phyloP scores from a whole-genome alignment of 805 yeast genomes.

The Lachancea mirantina region DNA sequence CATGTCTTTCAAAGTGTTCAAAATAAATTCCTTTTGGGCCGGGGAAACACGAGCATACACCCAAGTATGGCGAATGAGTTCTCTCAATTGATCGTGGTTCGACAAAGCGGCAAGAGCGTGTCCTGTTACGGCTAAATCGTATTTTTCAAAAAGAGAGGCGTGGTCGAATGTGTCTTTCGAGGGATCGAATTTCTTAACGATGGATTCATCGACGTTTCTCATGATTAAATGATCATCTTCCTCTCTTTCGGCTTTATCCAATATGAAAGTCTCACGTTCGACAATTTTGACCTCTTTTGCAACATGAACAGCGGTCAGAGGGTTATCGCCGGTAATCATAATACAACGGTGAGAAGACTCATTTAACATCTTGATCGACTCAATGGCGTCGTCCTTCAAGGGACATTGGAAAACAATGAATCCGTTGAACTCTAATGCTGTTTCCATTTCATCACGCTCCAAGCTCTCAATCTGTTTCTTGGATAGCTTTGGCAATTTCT shows the following conservation, averaged over 20 bases:
- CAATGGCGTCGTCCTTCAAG: conserved; percentile 86
- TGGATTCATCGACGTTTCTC: conserved; percentile 78
- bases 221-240: conserved; percentile 55
- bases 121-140: conserved; percentile 91
- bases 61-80: conserved; percentile 85
- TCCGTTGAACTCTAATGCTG: conserved; percentile 73
- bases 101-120: conserved; percentile 67
- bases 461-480: conserved; percentile 49
- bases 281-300: conserved; percentile 89
- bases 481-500: conserved; percentile 49
- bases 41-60: conserved; percentile 98
- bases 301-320: conserved; percentile 96
- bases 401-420: conserved; percentile 97
- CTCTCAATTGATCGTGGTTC: conserved; percentile 61
- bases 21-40: conserved; percentile 83
- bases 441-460: conserved; percentile 71
- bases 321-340: conserved; percentile 99
- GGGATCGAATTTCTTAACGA: conserved; percentile 59
- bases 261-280: conserved; percentile 72
- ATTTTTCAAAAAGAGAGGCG: conserved; percentile 48
- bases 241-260: conserved; percentile 69
- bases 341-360: conserved; percentile 92
- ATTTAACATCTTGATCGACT: conserved; percentile 83
- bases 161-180: conserved; percentile 33
- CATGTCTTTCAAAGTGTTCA: conserved; percentile 72